Base-by-base conservation (phyloP, 305 asterid genomes). In the Fraxinus floribunda region DNA sequence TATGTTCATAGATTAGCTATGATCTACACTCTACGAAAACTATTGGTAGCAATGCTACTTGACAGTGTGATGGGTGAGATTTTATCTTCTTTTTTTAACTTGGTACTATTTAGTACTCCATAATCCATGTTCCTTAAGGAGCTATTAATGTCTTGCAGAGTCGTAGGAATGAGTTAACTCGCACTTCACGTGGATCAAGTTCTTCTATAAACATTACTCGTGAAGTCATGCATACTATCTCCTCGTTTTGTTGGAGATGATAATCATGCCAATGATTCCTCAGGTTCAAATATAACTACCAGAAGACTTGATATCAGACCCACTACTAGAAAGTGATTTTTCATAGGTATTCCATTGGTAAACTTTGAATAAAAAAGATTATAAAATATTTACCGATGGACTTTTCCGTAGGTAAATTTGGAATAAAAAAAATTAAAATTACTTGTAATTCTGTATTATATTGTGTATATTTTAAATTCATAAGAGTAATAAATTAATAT, bases 221-320 rank as follows among this genome's bases (percentile, higher is more conserved):
- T 80, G 93, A 88, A 82, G 78, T 35, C 24, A 26, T 38, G 9
- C 77, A n/a, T n/a, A n/a, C 90, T 81, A 80, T 87, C 90, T 66
- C 83, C 83, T 35, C 71, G 34, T 57, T 71, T 60, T 3, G 79
- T 66, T 34, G 88, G 75, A 78, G 87, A 77, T 52, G 86, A 60
- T 72, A 41, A 82, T 84, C 88, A 80, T 78, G 84, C 30, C 35
- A 84, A 86, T 64, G 90, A 81, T 55, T 38, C 38, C 86, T 34
- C 84, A n/a, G 81, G 78, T 38, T 70, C 86, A 18, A 34, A 87
- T 68, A 81, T 35, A 26, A 32, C 35, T 32, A 3, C 35, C 5
- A 32, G 35, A 32, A 32, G 35, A 32, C 35, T 32, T 32, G 35
- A 32, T 32, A 32, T 32, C 35, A 73, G 82, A 77, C 79, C 32